Evolutionary conservation across 768 basidiomycete genomes (phyloP).

Genomic region (Panaeolus cyanescens): DNA sequence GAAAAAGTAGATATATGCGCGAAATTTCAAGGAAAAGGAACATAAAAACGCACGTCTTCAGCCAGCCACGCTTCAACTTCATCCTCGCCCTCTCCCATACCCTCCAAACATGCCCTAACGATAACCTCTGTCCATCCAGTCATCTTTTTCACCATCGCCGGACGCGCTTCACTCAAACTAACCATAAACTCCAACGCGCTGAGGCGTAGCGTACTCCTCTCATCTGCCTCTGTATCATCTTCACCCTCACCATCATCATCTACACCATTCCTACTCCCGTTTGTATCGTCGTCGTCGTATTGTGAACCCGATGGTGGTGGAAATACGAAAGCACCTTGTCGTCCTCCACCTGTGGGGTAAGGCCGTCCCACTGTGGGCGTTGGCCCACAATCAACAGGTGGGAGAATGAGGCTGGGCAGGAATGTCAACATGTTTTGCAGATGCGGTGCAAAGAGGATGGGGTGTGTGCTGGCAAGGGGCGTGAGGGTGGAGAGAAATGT

Average conservation of each 20-base stretch:
- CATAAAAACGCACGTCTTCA: constrained; percentile 61
- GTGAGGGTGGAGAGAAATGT: constrained; percentile 70
- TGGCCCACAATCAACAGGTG: constrained; percentile 48
- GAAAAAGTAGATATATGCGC: constrained; percentile 3
- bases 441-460: constrained; percentile 75
- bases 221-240: constrained; percentile 59
- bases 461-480: constrained; percentile 67
- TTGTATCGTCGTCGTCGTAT: constrained; percentile 32
- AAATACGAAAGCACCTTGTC: constrained; percentile 43
- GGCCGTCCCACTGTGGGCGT: constrained; percentile 51
- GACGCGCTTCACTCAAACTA: constrained; percentile 72
- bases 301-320: constrained; percentile 29
- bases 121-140: constrained; percentile 72
- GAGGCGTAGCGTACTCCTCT: constrained; percentile 67
- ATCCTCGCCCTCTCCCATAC: constrained; percentile 76
- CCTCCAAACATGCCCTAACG: constrained; percentile 78
- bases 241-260: constrained; percentile 30
- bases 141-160: constrained; percentile 66
- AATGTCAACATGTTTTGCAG: constrained; percentile 68
- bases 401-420: constrained; percentile 71
- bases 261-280: constrained; percentile 25
- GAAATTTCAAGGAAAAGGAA: constrained; percentile 4
- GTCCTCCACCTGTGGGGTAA: constrained; percentile 35
- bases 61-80: constrained; percentile 63
- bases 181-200: constrained; percentile 85